These are phyloP conservation scores for Candida xyloterini DNA, from an alignment of 805 yeast species.

Conservation along the genomic window DNA sequence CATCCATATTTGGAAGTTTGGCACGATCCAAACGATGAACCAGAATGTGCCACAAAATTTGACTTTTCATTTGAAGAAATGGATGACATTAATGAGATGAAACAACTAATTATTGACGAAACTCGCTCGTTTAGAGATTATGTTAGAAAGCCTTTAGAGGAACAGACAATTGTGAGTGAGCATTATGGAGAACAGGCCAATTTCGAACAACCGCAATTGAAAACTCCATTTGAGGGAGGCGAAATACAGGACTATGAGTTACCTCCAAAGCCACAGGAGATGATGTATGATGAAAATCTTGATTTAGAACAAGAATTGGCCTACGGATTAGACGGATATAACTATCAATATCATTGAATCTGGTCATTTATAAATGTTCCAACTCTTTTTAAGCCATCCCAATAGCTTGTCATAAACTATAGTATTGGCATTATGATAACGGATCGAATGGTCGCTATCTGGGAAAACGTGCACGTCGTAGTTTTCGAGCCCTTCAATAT, in stretches of 20 bases:
- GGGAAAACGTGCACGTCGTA: conserved; percentile 79
- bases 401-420: conserved; percentile 67
- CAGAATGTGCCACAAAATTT: conserved; percentile 73
- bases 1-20: conserved; percentile 88
- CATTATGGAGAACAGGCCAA: conserved; percentile 22
- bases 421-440: conserved; percentile 68
- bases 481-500: conserved; percentile 74
- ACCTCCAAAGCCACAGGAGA: conserved; percentile 66
- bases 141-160: conserved; percentile 72
- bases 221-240: conserved; percentile 45
- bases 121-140: conserved; percentile 73
- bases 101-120: conserved; percentile 74
- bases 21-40: conserved; percentile 94
- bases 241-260: conserved; percentile 46
- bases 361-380: conserved; percentile 22
- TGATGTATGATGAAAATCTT: conserved; percentile 29
- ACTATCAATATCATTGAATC: conserved; percentile 11
- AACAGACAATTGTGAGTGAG: conserved; percentile 39
- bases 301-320: conserved; percentile 66
- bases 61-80: conserved; percentile 86
- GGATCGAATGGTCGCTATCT: conserved; percentile 72
- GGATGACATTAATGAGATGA: conserved; percentile 75
- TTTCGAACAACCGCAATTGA: conserved; percentile 27
- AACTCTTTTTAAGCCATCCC: conserved; percentile 63
- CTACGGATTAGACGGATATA: conserved; percentile 60